Percentiles rank a stretch among this genome's conserved stretches.
These are phyloP conservation scores for Beta macrorhiza DNA, from an alignment of 179 eudicot genomes.

Conservation along the genomic window DNA sequence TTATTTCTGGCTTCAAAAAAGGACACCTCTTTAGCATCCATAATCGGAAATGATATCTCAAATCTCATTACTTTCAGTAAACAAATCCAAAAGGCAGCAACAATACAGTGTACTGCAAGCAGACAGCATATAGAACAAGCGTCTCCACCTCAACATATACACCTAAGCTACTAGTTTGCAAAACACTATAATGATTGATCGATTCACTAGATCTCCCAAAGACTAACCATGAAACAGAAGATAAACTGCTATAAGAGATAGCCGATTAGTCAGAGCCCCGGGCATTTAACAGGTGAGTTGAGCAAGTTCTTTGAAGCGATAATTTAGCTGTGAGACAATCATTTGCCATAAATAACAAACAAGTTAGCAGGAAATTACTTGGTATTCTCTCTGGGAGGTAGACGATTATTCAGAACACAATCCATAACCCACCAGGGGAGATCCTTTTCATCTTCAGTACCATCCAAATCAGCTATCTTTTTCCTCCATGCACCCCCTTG, in stretches of 20 bases:
- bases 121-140: background rate
- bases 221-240: background rate
- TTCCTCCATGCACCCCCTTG: slow-evolving; percentile 96
- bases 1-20: background rate
- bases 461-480: slow-evolving; percentile 79
- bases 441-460: slow-evolving; percentile 92
- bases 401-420: slow-evolving; percentile 81
- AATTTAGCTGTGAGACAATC: background rate
- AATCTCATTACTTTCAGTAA: background rate
- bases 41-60: background rate
- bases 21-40: background rate
- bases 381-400: slow-evolving; percentile 95
- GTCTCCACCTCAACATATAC: background rate
- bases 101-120: background rate
- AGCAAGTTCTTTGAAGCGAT: background rate
- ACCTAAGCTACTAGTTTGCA: background rate
- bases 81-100: background rate
- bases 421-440: slow-evolving; percentile 97
- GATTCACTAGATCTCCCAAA: background rate
- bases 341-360: slow-evolving; percentile 2
- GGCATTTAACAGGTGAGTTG: background rate
- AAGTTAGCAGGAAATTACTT: slow-evolving; percentile 51
- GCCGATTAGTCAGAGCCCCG: background rate
- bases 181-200: background rate
- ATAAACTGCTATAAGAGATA: background rate